Evolutionary conservation across 768 basidiomycete species (phyloP).

Genomic region (Tulasnella sp.): DNA sequence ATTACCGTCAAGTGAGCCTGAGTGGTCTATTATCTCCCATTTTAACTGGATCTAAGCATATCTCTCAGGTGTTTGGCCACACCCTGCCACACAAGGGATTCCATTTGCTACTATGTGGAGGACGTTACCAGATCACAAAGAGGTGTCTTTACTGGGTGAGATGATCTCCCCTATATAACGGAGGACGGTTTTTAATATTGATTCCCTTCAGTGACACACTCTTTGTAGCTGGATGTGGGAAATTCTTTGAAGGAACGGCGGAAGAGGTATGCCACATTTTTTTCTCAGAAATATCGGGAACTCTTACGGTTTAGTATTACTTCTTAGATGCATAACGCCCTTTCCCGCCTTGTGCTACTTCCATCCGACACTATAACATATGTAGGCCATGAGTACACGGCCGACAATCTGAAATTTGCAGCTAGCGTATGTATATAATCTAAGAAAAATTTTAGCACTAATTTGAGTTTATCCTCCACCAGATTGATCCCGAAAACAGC

Average conservation of each 20-base stretch:
- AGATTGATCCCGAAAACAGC: conserved; percentile 48
- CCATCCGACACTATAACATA: conserved; percentile 72
- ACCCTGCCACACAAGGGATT: conserved; percentile 93
- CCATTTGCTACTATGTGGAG: conserved; percentile 80
- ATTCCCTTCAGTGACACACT: conserved; percentile 51
- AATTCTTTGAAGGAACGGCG: conserved; percentile 84
- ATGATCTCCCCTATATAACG: not conserved
- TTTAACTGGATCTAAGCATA: conserved; percentile 30
- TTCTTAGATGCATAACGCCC: conserved; percentile 54
- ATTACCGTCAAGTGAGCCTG: conserved; percentile 28
- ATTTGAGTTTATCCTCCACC: not conserved
- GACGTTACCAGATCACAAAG: conserved; percentile 38
- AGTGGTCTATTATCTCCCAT: conserved; percentile 22
- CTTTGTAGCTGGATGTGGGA: conserved; percentile 73
- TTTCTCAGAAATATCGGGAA: no score
- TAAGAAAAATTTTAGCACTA: no score
- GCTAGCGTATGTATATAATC: conserved; percentile 18
- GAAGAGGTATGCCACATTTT: conserved; percentile 27
- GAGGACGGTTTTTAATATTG: not conserved
- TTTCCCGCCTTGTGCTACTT: conserved; percentile 55
- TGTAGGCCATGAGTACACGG: conserved; percentile 89
- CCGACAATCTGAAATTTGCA: conserved; percentile 56
- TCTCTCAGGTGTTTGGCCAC: conserved; percentile 59
- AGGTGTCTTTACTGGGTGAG: conserved; percentile 76
- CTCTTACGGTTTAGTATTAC: conserved; percentile 20